Conservation (phyloP, 495 filamentous ascomycete species). For the Lepraria neglecta region DNA sequence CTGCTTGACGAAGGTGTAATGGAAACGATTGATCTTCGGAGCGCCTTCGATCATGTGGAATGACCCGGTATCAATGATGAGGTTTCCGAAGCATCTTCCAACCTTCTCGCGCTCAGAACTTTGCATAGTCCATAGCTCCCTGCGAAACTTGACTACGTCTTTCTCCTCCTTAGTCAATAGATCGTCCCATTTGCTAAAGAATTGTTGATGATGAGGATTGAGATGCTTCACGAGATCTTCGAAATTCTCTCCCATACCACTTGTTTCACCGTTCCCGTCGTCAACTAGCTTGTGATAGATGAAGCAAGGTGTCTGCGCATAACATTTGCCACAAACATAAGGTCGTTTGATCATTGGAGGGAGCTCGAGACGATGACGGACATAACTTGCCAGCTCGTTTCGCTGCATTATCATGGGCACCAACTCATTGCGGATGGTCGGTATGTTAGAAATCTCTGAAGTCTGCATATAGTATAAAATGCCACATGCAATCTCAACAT, state of each 20-base stretch:
- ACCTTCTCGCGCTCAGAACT: slow-evolving; percentile 82
- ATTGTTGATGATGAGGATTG: slow-evolving; percentile 62
- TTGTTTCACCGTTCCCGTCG: slow-evolving; percentile 72
- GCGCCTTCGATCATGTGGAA: slow-evolving; percentile 57
- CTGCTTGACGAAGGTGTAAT: slow-evolving; percentile 73
- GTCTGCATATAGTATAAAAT: slow-evolving; percentile 92
- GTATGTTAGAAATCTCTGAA: slow-evolving; percentile 76
- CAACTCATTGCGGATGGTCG: slow-evolving; percentile 75
- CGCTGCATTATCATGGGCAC: slow-evolving; percentile 93
- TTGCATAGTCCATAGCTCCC: slow-evolving; percentile 92
- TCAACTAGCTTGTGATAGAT: slow-evolving; percentile 92
- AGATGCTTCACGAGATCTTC: slow-evolving; percentile 69
- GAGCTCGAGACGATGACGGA: slow-evolving; percentile 71
- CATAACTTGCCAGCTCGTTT: slow-evolving; percentile 79
- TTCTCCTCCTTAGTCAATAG: slow-evolving; percentile 91
- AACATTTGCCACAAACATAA: slow-evolving; percentile 73
- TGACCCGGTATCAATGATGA: slow-evolving; percentile 75
- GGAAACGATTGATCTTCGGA: slow-evolving; percentile 82
- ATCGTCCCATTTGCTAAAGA: slow-evolving; percentile 91
- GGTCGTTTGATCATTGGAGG: slow-evolving; percentile 79
- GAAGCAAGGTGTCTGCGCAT: slow-evolving; percentile 81
- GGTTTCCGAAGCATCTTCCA: slow-evolving; percentile 67
- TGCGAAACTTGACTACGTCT: slow-evolving; percentile 70
- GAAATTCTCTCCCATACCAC: slow-evolving; percentile 67
- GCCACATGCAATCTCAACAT: slow-evolving; percentile 80